Conservation (phyloP, 2,329 filamentous ascomycete species). For the Remersonia thermophila region DNA sequence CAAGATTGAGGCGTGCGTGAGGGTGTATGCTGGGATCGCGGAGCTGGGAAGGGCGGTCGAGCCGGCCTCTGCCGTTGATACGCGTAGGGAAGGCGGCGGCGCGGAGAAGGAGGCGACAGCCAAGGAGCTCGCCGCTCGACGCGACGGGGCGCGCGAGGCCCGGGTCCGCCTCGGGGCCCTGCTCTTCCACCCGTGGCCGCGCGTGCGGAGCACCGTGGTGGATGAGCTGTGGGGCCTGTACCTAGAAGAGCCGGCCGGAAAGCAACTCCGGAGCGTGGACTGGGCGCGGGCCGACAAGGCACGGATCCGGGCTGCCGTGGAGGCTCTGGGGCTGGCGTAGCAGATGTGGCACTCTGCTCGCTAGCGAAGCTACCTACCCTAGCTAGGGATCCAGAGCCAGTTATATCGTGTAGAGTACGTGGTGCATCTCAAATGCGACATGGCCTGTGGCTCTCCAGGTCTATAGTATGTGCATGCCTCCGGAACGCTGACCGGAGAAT, state of each 20-base stretch:
- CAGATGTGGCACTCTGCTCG: background rate
- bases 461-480: too few relatives aligned
- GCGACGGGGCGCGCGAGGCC: conserved; percentile 35
- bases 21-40: conserved; percentile 63
- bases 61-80: conserved; percentile 9
- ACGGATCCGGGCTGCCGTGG: conserved; percentile 30
- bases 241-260: conserved; percentile 16
- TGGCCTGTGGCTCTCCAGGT: too few relatives aligned
- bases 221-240: conserved; percentile 46
- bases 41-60: conserved; percentile 17
- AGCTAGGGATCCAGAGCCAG: background rate
- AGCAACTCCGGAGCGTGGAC: conserved; percentile 39
- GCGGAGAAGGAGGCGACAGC: conserved; percentile 27
- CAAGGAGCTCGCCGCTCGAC: too few relatives aligned
- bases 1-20: conserved; percentile 69
- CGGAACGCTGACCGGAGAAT: too few relatives aligned
- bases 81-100: background rate
- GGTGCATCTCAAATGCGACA: too few relatives aligned
- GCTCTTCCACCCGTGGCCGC: conserved; percentile 72
- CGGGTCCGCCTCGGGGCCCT: conserved; percentile 59
- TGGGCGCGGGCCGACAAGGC: conserved; percentile 43
- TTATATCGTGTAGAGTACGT: too few relatives aligned
- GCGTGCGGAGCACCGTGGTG: conserved; percentile 48
- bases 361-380: background rate
- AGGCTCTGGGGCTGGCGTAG: conserved; percentile 28